Conservation (phyloP, 2,329 filamentous ascomycete genomes). For the Drechslerella dactyloides region DNA sequence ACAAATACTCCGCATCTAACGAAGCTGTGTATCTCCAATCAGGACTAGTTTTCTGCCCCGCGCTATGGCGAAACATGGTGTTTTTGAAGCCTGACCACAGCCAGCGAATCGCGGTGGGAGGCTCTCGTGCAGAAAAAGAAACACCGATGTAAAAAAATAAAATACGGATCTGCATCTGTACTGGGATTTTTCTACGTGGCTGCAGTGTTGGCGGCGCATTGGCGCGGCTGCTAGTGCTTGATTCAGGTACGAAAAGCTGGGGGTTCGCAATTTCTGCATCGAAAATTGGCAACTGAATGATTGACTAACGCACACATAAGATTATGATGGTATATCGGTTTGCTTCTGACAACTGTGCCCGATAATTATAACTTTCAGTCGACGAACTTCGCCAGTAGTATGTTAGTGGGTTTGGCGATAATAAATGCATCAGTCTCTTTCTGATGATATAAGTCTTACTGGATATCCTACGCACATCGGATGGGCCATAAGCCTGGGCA, state of each 20-base stretch:
- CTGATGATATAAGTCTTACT: too few species aligned
- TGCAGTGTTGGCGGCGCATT: slow-evolving; percentile 22
- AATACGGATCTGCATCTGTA: not conserved
- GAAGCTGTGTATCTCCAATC: not conserved
- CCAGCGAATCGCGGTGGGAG: not conserved
- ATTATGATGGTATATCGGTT: not conserved
- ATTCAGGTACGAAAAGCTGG: slow-evolving; percentile 14
- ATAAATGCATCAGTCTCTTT: too few species aligned
- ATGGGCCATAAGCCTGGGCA: too few species aligned
- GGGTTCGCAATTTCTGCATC: slow-evolving; percentile 34
- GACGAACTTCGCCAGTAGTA: too few species aligned
- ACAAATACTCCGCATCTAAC: too few species aligned
- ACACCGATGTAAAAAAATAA: not conserved
- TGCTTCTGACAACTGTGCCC: too few species aligned
- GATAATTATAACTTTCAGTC: too few species aligned
- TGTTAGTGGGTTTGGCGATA: too few species aligned
- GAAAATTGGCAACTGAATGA: not conserved
- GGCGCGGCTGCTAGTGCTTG: slow-evolving; percentile 10
- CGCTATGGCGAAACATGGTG: slow-evolving; percentile 32
- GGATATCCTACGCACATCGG: too few species aligned
- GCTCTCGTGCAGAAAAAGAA: slow-evolving; percentile 3
- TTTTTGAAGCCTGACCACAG: slow-evolving; percentile 33
- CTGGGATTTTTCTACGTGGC: slow-evolving; percentile 7
- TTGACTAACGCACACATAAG: not conserved
- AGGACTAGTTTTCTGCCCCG: slow-evolving; percentile 11